phyloP scores from a whole-genome alignment of 2,329 filamentous ascomycete genomes.

The Clarireedia hainanense region DNA sequence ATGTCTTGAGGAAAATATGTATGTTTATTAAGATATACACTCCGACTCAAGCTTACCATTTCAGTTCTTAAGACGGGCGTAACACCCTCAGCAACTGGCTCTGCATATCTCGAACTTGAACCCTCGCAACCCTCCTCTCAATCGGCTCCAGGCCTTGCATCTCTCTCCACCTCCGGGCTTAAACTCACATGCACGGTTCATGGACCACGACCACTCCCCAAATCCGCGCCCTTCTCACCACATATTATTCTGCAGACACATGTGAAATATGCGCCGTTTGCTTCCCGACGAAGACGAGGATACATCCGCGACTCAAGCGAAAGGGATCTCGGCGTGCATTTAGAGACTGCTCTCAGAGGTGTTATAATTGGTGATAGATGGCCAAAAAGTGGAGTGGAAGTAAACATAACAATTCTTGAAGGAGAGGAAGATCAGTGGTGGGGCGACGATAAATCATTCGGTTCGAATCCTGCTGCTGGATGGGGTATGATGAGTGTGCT shows the following conservation, averaged over 20 bases:
- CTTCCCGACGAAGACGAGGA: slow-evolving; percentile 70
- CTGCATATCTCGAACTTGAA: slow-evolving; percentile 72
- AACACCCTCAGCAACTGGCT: slow-evolving; percentile 87
- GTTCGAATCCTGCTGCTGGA: slow-evolving; percentile 49
- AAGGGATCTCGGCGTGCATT: slow-evolving; percentile 80
- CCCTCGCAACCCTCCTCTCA: slow-evolving; percentile 36
- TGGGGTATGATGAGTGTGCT: slow-evolving; percentile 92
- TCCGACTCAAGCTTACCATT: not conserved
- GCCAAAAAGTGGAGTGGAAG: slow-evolving; percentile 98
- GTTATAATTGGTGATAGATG: slow-evolving; percentile 89
- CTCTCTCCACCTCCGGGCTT: slow-evolving; percentile 48
- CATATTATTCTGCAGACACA: slow-evolving; percentile 88
- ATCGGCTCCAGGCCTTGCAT: slow-evolving; percentile 42
- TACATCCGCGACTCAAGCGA: slow-evolving; percentile 82
- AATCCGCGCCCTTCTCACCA: slow-evolving; percentile 84
- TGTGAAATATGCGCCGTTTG: slow-evolving; percentile 95
- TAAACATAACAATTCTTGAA: slow-evolving; percentile 87
- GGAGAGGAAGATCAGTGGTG: slow-evolving; percentile 76
- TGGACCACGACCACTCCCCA: slow-evolving; percentile 81
- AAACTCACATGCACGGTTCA: slow-evolving; percentile 93
- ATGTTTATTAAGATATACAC: slow-evolving; percentile 32
- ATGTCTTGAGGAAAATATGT: slow-evolving; percentile 83
- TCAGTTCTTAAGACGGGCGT: slow-evolving; percentile 84
- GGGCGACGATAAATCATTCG: slow-evolving; percentile 45
- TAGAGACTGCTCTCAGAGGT: slow-evolving; percentile 84